phyloP scores from a whole-genome alignment of 2,329 filamentous ascomycete species.

The Ceratocystis smalleyi region DNA sequence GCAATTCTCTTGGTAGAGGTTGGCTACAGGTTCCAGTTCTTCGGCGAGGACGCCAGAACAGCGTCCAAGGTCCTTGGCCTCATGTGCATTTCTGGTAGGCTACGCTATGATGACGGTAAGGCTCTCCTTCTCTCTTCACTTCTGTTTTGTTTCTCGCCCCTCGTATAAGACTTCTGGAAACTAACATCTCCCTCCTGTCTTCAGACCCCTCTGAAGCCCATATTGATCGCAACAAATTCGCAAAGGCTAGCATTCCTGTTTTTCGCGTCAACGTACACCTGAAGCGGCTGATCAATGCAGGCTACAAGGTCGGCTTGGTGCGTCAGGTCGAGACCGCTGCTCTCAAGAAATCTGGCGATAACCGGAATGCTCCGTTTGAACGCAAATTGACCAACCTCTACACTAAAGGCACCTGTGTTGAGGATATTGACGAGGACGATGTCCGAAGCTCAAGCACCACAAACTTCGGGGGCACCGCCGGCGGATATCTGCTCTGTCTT shows the following conservation, averaged over 20 bases:
- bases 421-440: conserved; percentile 59
- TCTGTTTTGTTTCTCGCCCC: conserved; percentile 8
- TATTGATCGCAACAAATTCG: conserved; percentile 57
- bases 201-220: conserved; percentile 77
- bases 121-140: conserved; percentile 17
- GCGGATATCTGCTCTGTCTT: conserved; percentile 87
- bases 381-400: conserved; percentile 92
- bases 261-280: conserved; percentile 86
- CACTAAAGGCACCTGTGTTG: conserved; percentile 94
- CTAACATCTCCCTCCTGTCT: conserved; percentile 18
- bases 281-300: conserved; percentile 78
- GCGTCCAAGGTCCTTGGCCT: conserved; percentile 87
- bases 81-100: conserved; percentile 90
- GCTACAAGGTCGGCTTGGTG: conserved; percentile 91
- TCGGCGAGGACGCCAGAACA: conserved; percentile 80
- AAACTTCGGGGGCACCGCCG: conserved; percentile 34
- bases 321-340: conserved; percentile 90
- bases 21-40: conserved; percentile 95
- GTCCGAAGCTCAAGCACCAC: conserved; percentile 41
- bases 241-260: conserved; percentile 87
- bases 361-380: conserved; percentile 80
- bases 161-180: not conserved
- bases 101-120: conserved; percentile 78
- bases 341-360: conserved; percentile 86
- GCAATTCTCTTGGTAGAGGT: conserved; percentile 86